Evolutionary conservation across 257 asterid species (phyloP).

Genomic region (Solanum virginianum): DNA sequence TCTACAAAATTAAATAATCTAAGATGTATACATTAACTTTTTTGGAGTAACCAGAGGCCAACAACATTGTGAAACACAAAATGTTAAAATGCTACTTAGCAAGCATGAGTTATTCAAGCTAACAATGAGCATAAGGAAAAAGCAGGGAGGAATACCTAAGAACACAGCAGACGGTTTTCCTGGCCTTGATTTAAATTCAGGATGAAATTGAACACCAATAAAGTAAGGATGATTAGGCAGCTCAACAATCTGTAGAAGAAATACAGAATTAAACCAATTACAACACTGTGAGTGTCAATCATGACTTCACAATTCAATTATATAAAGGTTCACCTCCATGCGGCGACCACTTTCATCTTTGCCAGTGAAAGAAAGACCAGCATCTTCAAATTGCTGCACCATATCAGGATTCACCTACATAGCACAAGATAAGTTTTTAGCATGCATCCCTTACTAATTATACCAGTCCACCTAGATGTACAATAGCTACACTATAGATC

Average conservation of each 20-base stretch:
- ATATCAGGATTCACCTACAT: conserved; percentile 68
- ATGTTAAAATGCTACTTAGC: background rate
- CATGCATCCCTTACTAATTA: background rate
- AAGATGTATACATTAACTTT: background rate
- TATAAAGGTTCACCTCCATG: conserved; percentile 48
- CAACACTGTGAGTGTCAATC: background rate
- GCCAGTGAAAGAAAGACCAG: conserved; percentile 58
- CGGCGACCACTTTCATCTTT: conserved; percentile 68
- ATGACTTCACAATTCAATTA: background rate
- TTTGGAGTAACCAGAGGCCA: background rate
- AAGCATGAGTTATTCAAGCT: background rate
- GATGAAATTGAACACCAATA: conserved; percentile 68
- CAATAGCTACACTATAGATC: background rate
- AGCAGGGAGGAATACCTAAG: conserved; percentile 25
- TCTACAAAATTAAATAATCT: background rate
- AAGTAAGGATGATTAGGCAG: conserved; percentile 57
- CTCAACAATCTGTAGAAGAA: conserved; percentile 47
- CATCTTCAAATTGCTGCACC: conserved; percentile 53
- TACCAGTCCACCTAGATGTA: background rate
- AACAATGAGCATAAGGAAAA: background rate
- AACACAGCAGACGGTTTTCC: conserved; percentile 64
- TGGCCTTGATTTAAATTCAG: conserved; percentile 71
- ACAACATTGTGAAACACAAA: background rate
- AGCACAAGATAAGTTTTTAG: background rate
- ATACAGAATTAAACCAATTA: background rate